Evolutionary conservation across 2,329 filamentous ascomycete genomes (phyloP), one percentile per base, ranked within the genome.

Genomic region (Aureobasidium pullulans): DNA sequence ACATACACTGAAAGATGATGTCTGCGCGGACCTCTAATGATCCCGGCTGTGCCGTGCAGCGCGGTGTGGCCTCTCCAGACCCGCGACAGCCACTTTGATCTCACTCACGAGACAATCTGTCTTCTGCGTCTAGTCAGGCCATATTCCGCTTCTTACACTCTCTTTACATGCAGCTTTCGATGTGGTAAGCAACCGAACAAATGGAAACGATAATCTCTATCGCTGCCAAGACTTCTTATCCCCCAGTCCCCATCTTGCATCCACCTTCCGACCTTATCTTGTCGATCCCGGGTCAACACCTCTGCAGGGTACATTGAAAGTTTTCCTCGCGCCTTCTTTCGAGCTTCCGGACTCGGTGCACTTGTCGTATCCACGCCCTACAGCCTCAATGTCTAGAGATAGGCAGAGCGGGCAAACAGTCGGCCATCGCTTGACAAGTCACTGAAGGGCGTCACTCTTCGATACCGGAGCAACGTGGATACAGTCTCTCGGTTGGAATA

Each of bases 211-310:
- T 16, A 31, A 52, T 32, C 48, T 16, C 29, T 54, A 34, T n/a
- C 50, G 15, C 36, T 43, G 52, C 52, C 52, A 56, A 56, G 52
- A 10, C 7, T 11, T 37, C 40, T 56, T 46, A 54, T 54, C 50
- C 48, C n/a, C 34, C 48, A 52, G 19, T 16, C 49, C 32, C 49
- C 11, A 37, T 44, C 52, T 23, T 56, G 15, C 37, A 46, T 23
- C 40, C 10, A 44, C 39, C 40, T 56, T 56, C 15, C 40, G 5
- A 44, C 39, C 40, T 56, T 56, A 56, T 56, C 40, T 56, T 31
- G 52, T 56, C 40, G 40, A 56, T 56, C 52, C 1, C 13, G 6
- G 31, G 10, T 16, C 9, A 29, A 50, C 31, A 47, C 44, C 44
- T 47, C 42, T 15, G 6, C 39, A 15, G 8, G n/a, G 29, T 28